These are phyloP conservation scores for Marasmius fiardii DNA, from an alignment of 1,284 basidiomycete species.

Conservation along the genomic window DNA sequence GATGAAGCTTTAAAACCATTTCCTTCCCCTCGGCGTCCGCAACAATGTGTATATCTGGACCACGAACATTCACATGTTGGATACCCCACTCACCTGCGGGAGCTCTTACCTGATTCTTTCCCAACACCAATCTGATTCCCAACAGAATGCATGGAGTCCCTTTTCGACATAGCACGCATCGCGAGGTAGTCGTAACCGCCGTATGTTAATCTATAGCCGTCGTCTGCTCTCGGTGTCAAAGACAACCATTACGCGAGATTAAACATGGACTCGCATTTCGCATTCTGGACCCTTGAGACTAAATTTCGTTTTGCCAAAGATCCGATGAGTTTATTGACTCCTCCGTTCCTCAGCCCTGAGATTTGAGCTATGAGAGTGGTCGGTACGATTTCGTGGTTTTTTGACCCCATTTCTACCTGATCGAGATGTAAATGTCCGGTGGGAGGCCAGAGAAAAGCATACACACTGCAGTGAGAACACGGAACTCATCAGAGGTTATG, in stretches of 20 bases:
- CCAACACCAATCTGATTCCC: conserved; percentile 98
- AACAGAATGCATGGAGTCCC: conserved; percentile 84
- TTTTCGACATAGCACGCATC: conserved; percentile 88
- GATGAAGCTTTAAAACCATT: conserved; percentile 90
- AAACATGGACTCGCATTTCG: conserved; percentile 63
- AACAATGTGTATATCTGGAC: conserved; percentile 88
- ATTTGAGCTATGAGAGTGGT: conserved; percentile 88
- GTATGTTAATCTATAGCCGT: conserved; percentile 96
- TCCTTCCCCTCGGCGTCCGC: conserved; percentile 81
- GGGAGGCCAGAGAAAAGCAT: not conserved
- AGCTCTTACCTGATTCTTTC: conserved; percentile 83
- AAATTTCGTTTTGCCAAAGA: conserved; percentile 90
- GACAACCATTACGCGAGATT: not conserved
- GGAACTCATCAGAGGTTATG: conserved; percentile 89
- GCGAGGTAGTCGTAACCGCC: conserved; percentile 97
- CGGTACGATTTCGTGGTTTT: conserved; percentile 97
- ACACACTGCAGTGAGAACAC: conserved; percentile 88
- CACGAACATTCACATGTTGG: no score
- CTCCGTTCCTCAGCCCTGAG: conserved; percentile 86
- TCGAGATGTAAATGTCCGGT: not conserved
- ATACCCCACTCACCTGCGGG: no score
- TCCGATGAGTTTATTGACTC: conserved; percentile 91
- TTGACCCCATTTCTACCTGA: conserved; percentile 96
- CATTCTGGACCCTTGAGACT: conserved; percentile 86
- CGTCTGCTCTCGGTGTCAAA: conserved; percentile 54